These are phyloP conservation scores for Aspergillus alliaceus DNA, from an alignment of 2,329 filamentous ascomycete species.

Conservation along the genomic window DNA sequence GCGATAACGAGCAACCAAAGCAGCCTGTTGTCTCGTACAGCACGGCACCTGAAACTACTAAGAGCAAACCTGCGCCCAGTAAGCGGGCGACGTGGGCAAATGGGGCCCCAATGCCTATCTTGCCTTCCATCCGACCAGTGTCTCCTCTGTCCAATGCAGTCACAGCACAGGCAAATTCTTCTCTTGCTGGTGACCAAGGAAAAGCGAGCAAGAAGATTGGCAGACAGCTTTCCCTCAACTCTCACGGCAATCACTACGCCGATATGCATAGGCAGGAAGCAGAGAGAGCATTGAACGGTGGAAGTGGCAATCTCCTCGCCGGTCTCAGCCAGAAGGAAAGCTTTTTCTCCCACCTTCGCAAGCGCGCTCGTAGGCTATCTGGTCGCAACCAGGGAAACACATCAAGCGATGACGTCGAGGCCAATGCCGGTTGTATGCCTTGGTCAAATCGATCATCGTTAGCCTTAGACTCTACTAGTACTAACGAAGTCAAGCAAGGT, in stretches of 20 bases:
- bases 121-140: conserved; percentile 90
- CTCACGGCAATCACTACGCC: conserved; percentile 87
- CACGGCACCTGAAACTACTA: conserved; percentile 44
- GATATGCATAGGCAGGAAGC: conserved; percentile 89
- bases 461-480: conserved; percentile 64
- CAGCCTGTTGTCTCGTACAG: conserved; percentile 45
- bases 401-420: conserved; percentile 82
- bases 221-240: conserved; percentile 87
- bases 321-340: conserved; percentile 81
- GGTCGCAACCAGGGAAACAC: conserved; percentile 84
- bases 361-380: conserved; percentile 87
- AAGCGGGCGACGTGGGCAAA: conserved; percentile 96
- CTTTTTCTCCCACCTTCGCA: conserved; percentile 96
- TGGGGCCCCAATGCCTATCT: conserved; percentile 85
- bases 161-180: conserved; percentile 79
- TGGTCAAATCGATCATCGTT: conserved; percentile 88
- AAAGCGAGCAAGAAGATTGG: conserved; percentile 85
- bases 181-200: conserved; percentile 59
- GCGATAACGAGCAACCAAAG: conserved; percentile 43
- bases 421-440: conserved; percentile 86
- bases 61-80: conserved; percentile 58
- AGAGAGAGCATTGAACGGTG: conserved; percentile 84
- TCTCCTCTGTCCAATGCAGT: conserved; percentile 95
- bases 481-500: conserved; percentile 45
- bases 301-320: conserved; percentile 71